Base-by-base conservation (phyloP, 2,329 filamentous ascomycete genomes). In the Elsinoe batatas region DNA sequence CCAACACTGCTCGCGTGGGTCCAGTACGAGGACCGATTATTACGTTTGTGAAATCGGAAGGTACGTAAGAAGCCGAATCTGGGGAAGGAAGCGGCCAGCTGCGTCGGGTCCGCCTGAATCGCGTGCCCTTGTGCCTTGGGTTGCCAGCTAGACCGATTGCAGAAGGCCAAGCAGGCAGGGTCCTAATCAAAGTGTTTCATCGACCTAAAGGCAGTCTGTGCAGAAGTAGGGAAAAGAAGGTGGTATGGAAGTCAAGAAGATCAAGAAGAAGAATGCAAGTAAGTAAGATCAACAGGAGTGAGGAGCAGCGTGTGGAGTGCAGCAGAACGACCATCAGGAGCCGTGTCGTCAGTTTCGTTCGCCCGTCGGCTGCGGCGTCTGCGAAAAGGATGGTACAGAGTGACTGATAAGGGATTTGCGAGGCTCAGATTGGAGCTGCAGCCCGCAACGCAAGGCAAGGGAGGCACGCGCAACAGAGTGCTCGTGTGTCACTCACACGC, bases 1-100 rank as follows among this genome's bases (percentile, higher is more conserved):
- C 36, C 12, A 42, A 32, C 22, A 33, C n/a, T 26, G 32, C 18
- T 44, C 38, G 36, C 53, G 38, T 33, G 35, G 36, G 30, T 20
- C 36, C 53, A 47, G 38, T 37, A 26, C 32, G 43, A 26, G n/a
- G 22, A 38, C 20, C 8, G 38, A 47, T 36, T 32, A 55, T 55
- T 55, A 47, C 22, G 53, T 42, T 35, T 33, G 38, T 47, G 53
- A 44, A 55, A 46, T 40, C 42, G 53, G 53, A 30, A 55, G 53
- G 53, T 54, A 54, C 51, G 51, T 54, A 55, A 46, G 40, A 55
- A 51, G 18, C 32, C 32, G 47, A 51, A 37, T 51, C 47, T 51
- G 47, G 47, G 47, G 47, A 35, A 51, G 40, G 22, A 30, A 18
- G 47, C 47, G 47, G 47, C 32, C 33, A 37, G 35, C 26, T 36